These are phyloP conservation scores for Chrysoporthe puriensis DNA, from an alignment of 2,329 filamentous ascomycete species.

Conservation along the genomic window DNA sequence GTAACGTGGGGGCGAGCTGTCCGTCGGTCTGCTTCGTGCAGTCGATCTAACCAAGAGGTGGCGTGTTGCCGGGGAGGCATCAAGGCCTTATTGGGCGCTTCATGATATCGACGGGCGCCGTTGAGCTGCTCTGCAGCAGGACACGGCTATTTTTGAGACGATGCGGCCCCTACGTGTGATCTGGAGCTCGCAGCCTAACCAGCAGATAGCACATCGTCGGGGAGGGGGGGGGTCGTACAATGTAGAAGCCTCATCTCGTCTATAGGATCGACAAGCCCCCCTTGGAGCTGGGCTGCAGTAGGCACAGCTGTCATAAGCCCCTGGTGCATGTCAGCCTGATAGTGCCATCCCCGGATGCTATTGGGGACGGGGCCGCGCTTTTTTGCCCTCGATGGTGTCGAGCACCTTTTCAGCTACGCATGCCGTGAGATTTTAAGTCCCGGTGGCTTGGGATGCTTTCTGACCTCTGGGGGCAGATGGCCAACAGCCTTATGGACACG, in stretches of 20 bases:
- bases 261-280: too few species aligned
- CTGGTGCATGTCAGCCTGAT: not conserved
- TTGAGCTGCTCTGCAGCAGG: not conserved
- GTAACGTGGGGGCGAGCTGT: not conserved
- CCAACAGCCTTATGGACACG: not conserved
- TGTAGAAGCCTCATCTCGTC: too few species aligned
- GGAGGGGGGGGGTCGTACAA: too few species aligned
- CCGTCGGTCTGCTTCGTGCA: not conserved
- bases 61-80: not conserved
- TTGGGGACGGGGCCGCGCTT: not conserved
- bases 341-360: not conserved
- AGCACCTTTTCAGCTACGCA: not conserved
- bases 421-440: not conserved
- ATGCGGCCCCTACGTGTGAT: not conserved
- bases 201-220: not conserved
- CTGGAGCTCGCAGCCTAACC: not conserved
- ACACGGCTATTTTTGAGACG: not conserved
- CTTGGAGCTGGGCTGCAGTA: too few species aligned
- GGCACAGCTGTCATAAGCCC: not conserved
- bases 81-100: not conserved
- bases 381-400: not conserved
- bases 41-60: not conserved
- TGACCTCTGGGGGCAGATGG: not conserved
- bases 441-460: not conserved
- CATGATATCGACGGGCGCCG: not conserved